These are phyloP conservation scores for Colletotrichum horii DNA, from an alignment of 2,329 filamentous ascomycete genomes.

Conservation along the genomic window DNA sequence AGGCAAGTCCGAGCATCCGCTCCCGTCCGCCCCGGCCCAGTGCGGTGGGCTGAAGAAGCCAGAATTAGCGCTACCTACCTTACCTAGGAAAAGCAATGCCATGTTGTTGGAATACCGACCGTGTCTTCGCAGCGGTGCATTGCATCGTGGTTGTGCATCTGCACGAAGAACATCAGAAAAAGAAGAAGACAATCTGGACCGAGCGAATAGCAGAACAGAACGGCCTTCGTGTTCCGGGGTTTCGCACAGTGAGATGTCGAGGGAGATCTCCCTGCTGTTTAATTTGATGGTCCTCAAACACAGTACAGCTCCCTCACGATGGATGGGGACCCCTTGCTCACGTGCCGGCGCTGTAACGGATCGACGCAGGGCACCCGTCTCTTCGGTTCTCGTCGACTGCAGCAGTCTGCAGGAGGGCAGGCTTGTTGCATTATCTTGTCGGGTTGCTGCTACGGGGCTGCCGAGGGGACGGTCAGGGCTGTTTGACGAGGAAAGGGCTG, in stretches of 20 bases:
- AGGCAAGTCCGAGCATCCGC: not conserved
- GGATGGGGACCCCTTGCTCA: slow-evolving; percentile 1
- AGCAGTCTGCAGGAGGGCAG: not conserved
- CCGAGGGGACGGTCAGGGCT: not conserved
- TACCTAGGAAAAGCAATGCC: not conserved
- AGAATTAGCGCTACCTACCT: not conserved
- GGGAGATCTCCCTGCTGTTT: not conserved
- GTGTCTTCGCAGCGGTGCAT: not conserved
- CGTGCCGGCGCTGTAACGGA: slow-evolving; percentile 16
- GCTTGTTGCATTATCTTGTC: not conserved
- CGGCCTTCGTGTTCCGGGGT: not conserved
- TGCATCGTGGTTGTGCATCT: not conserved
- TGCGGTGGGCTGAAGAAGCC: not conserved
- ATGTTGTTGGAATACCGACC: not conserved
- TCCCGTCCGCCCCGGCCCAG: not conserved
- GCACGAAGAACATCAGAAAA: not conserved
- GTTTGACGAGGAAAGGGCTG: not conserved
- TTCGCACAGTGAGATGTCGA: not conserved
- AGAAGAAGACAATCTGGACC: not conserved
- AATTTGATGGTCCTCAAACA: slow-evolving; percentile 1
- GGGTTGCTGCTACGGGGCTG: not conserved
- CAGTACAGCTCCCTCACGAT: not conserved
- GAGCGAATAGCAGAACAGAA: not conserved
- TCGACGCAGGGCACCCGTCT: slow-evolving; percentile 16
- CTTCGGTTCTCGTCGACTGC: not conserved